Percentiles rank a stretch among this genome's conserved stretches.
Evolutionary conservation across 805 yeast genomes (phyloP).

Genomic region (Starmerella roubikii): DNA sequence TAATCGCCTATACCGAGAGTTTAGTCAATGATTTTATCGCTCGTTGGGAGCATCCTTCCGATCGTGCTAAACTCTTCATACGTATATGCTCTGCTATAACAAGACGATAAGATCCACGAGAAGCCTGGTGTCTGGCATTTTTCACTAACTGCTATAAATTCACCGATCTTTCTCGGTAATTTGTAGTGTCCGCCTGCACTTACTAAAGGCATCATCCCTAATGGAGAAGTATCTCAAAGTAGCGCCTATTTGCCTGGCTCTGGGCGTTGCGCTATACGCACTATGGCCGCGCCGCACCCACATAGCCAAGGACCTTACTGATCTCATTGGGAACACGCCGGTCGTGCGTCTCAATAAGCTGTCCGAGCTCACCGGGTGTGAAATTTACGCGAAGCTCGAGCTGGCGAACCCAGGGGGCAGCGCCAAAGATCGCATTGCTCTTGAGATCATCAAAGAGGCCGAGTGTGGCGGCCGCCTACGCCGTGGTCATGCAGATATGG

Average conservation of each 20-base stretch:
- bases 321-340: slow-evolving; percentile 84
- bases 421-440: slow-evolving; percentile 88
- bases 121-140: too few species aligned
- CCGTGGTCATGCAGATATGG: slow-evolving; percentile 53
- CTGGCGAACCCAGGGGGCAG: slow-evolving; percentile 85
- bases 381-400: slow-evolving; percentile 78
- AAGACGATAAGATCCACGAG: too few species aligned
- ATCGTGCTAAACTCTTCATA: too few species aligned
- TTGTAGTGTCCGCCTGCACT: too few species aligned
- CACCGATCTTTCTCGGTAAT: too few species aligned
- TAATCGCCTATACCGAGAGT: too few species aligned
- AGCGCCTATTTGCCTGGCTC: not conserved
- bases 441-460: slow-evolving; percentile 61
- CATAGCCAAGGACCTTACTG: slow-evolving; percentile 52
- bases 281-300: too few species aligned
- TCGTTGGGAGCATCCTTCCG: too few species aligned
- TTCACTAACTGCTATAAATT: too few species aligned
- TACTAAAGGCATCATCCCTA: too few species aligned
- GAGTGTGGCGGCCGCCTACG: slow-evolving; percentile 45
- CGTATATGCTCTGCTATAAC: too few species aligned
- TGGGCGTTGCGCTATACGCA: not conserved
- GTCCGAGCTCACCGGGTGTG: slow-evolving; percentile 60
- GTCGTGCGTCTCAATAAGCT: slow-evolving; percentile 59
- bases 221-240: not conserved
- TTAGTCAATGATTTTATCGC: too few species aligned